Conservation (phyloP, 2,329 filamentous ascomycete genomes). For the Aspergillus fijiensis region DNA sequence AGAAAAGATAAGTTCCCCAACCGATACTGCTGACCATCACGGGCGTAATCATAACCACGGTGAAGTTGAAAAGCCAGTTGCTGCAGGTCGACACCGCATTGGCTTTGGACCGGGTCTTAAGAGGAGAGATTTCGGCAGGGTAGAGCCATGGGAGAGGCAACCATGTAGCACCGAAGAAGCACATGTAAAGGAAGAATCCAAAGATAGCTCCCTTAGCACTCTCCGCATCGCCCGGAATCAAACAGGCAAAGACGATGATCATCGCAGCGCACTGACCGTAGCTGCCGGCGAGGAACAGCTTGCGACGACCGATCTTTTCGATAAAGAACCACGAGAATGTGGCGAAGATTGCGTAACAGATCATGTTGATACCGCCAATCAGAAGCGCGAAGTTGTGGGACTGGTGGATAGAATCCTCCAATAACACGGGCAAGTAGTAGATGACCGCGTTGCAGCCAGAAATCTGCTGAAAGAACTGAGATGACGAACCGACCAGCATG, state of each 20-base stretch:
- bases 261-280: conserved; percentile 16
- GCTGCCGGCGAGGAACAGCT: conserved; percentile 17
- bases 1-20: conserved; percentile 38
- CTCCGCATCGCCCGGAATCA: conserved; percentile 12
- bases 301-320: conserved; percentile 16
- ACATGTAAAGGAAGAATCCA: conserved; percentile 22
- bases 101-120: conserved; percentile 49
- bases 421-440: conserved; percentile 15
- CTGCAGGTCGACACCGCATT: conserved; percentile 50
- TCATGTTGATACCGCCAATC: conserved; percentile 19
- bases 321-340: conserved; percentile 21
- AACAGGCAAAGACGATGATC: conserved; percentile 15
- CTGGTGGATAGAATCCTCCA: conserved; percentile 17
- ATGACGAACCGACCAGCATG: conserved; percentile 16
- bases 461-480: conserved; percentile 17
- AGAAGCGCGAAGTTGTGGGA: conserved; percentile 13
- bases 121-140: conserved; percentile 49
- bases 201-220: conserved; percentile 19
- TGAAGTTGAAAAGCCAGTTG: conserved; percentile 55
- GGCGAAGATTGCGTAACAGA: conserved; percentile 19
- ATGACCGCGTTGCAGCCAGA: conserved; percentile 20
- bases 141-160: conserved; percentile 58
- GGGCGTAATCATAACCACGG: conserved; percentile 46
- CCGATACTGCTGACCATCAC: conserved; percentile 31
- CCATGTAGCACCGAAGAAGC: conserved; percentile 41